phyloP scores from a whole-genome alignment of 495 filamentous ascomycete species.

The Umbilicaria muhlenbergii region DNA sequence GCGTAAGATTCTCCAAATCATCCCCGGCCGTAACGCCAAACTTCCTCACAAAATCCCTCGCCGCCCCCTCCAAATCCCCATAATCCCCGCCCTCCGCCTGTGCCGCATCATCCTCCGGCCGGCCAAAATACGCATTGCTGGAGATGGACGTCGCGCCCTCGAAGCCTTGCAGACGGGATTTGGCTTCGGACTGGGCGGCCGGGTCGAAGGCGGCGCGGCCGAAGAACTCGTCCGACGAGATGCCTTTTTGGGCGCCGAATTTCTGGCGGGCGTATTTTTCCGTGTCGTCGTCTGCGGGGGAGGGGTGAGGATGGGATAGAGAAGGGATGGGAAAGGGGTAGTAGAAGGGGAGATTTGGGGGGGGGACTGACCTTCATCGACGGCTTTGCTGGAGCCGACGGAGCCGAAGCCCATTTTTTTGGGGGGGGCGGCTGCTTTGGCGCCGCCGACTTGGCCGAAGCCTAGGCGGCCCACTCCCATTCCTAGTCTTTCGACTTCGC shows the following conservation, averaged over 20 bases:
- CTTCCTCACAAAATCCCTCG: constrained; percentile 84
- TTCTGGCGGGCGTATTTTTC: constrained; percentile 63
- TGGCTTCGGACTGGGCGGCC: constrained; percentile 66
- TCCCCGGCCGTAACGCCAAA: constrained; percentile 93
- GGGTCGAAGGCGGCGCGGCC: constrained; percentile 78
- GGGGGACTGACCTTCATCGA: constrained; percentile 46
- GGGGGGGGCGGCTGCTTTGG: constrained; percentile 41
- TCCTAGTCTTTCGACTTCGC: constrained; percentile 77
- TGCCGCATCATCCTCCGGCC: constrained; percentile 53
- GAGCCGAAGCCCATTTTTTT: constrained; percentile 86
- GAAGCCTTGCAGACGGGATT: constrained; percentile 73
- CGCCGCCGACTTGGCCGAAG: constrained; percentile 71
- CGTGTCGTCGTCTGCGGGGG: constrained; percentile 47
- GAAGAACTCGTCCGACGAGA: constrained; percentile 97
- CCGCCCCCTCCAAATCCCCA: constrained; percentile 77
- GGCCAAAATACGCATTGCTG: constrained; percentile 91
- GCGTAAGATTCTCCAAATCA: constrained; percentile 78
- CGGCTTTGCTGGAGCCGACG: constrained; percentile 50
- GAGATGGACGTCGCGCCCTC: constrained; percentile 87
- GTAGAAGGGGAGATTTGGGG: background rate
- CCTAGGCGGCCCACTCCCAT: constrained; percentile 81
- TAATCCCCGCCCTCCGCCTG: constrained; percentile 48
- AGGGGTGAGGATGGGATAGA: constrained; percentile 4
- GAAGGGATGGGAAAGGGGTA: constrained; percentile 1
- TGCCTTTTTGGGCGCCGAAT: constrained; percentile 87